Base-by-base conservation (phyloP, 1,284 basidiomycete genomes). In the Gastroboletus turbinatus region DNA sequence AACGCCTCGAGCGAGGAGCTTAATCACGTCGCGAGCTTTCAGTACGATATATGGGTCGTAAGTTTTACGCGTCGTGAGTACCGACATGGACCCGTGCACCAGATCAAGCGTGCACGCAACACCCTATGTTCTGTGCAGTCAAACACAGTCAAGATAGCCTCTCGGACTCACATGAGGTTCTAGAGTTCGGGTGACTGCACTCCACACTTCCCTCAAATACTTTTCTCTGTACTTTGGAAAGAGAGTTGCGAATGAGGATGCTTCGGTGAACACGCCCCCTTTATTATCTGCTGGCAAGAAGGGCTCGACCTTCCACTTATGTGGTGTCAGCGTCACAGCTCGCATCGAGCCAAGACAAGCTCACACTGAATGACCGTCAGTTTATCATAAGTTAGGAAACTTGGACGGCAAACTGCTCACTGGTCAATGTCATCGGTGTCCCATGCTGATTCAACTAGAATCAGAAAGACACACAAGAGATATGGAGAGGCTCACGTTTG, bases 141-240 rank as follows among this genome's bases (percentile, higher is more conserved):
- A 32, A 50, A 45, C n/a, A 46, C 8, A 14, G 46, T 23, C n/a
- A 23, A 33, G 40, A 53, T 38, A 19, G 46, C 21, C 6, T 25
- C 4, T 1, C 38, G 21, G 35, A 70, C 78, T 61, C 67, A 92
- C 94, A 74, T 94, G 85, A 19, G 85, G 68, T 46, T 98, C 95
- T 44, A 99, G 75, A 6, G 92, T 85, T 50, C 84, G 82, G 0
- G 95, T 97, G n/a, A 98, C 92, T 10, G 90, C 88, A 61, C 89
- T 88, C 96, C 97, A 99, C 51, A 93, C 88, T 73, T 97, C 93
- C 53, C 94, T 84, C 48, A 99, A 78, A 69, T 99, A 98, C 64
- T 92, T 94, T 82, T 99, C 96, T 56, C 97, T 85, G 71, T 99
- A 99, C 75, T 98, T 99, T 30, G 97, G 97, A 74, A 99, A 99